Conservation (phyloP, 371 early-diverging fungal genomes). For the Paraphysoderma sedebokerense region DNA sequence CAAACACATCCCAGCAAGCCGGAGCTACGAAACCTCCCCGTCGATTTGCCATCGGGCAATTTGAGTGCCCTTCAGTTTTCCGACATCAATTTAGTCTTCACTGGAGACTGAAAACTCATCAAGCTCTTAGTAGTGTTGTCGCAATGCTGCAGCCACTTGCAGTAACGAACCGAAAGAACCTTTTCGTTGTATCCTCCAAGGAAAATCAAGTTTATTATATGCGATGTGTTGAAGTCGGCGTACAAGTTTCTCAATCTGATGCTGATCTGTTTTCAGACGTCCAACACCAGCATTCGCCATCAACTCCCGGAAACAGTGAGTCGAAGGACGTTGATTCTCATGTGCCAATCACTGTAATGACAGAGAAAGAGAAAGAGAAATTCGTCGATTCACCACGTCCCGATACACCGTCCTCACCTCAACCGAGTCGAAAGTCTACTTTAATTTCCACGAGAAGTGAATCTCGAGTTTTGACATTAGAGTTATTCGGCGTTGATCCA, state of each 20-base stretch:
- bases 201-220: conserved; percentile 2
- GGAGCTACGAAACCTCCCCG: conserved; percentile 20
- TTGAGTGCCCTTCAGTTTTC: conserved; percentile 48
- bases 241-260: not conserved
- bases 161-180: conserved; percentile 52
- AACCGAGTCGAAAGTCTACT: conserved; percentile 35
- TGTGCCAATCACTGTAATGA: too few species aligned
- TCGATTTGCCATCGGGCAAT: conserved; percentile 38
- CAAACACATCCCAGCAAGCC: conserved; percentile 20
- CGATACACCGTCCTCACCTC: too few species aligned
- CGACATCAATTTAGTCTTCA: conserved; percentile 46
- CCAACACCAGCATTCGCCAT: too few species aligned
- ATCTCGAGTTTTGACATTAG: conserved; percentile 37
- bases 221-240: not conserved
- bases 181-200: conserved; percentile 31
- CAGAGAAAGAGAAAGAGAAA: too few species aligned
- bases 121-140: conserved; percentile 39
- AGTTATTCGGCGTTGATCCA: conserved; percentile 56
- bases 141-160: conserved; percentile 36
- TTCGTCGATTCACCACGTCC: too few species aligned
- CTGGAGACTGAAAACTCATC: conserved; percentile 48
- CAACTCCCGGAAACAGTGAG: too few species aligned
- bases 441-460: conserved; percentile 40
- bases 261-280: not conserved
- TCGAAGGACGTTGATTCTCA: too few species aligned